Conservation (phyloP, 2,329 filamentous ascomycete genomes). For the Stagonosporopsis tanaceti region DNA sequence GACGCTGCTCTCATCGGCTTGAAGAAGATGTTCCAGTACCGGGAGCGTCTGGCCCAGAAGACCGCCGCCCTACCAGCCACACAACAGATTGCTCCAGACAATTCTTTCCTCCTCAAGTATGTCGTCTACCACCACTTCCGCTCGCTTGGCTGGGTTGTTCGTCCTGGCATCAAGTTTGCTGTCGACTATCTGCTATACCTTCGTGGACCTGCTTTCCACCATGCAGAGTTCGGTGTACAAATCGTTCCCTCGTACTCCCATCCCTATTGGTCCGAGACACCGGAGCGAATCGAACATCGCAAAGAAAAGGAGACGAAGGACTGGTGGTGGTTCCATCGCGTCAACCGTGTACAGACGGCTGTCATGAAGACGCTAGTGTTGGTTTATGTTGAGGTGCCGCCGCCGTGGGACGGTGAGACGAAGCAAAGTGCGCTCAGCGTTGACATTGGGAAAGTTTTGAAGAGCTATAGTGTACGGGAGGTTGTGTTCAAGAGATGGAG, state of each 20-base stretch:
- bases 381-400: conserved; percentile 89
- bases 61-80: conserved; percentile 17
- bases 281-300: conserved; percentile 58
- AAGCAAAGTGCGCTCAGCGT: conserved; percentile 51
- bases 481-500: conserved; percentile 85
- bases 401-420: conserved; percentile 61
- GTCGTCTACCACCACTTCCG: conserved; percentile 95
- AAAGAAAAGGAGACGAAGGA: conserved; percentile 60
- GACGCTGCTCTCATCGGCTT: conserved; percentile 17
- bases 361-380: conserved; percentile 90
- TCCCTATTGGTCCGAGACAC: conserved; percentile 69
- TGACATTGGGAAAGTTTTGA: conserved; percentile 70
- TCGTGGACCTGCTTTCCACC: conserved; percentile 89
- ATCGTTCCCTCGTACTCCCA: conserved; percentile 84
- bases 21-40: conserved; percentile 24
- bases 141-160: conserved; percentile 92
- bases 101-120: conserved; percentile 86
- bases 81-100: conserved; percentile 70
- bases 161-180: conserved; percentile 92
- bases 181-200: conserved; percentile 95
- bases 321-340: conserved; percentile 87
- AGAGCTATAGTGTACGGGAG: conserved; percentile 78
- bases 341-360: conserved; percentile 88
- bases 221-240: conserved; percentile 90
- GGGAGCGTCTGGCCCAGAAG: conserved; percentile 18